Conservation (phyloP, 768 basidiomycete genomes). For the Termitomyces sp. region DNA sequence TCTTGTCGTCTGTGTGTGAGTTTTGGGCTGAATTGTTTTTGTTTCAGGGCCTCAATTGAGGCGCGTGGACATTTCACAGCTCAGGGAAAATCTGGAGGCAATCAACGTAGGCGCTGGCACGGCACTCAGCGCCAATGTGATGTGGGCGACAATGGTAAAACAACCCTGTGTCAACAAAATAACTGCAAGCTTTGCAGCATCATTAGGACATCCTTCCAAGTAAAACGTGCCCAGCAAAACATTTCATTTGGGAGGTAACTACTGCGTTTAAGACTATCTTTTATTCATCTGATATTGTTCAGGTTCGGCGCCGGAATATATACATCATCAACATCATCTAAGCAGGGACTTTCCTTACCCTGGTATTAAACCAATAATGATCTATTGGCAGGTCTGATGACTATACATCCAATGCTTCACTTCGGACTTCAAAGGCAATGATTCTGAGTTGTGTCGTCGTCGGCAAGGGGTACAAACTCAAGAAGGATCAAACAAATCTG, state of each 20-base stretch:
- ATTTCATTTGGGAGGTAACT: constrained; percentile 60
- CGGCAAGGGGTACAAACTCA: constrained; percentile 65
- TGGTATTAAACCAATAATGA: constrained; percentile 40
- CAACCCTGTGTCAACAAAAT: constrained; percentile 46
- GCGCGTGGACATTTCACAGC: constrained; percentile 31
- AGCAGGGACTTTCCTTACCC: constrained; percentile 30
- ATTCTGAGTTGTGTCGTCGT: constrained; percentile 74
- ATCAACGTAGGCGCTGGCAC: constrained; percentile 74
- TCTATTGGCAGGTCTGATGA: not conserved
- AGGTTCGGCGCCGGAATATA: constrained; percentile 73
- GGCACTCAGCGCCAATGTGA: constrained; percentile 65
- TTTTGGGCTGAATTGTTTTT: not conserved
- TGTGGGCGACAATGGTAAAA: constrained; percentile 58
- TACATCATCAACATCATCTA: constrained; percentile 77
- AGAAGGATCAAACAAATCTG: constrained; percentile 50
- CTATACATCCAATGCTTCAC: not conserved
- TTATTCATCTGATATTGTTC: constrained; percentile 7
- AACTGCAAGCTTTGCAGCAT: constrained; percentile 64
- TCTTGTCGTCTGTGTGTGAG: not conserved
- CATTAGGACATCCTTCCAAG: constrained; percentile 58
- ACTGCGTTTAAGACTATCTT: not conserved
- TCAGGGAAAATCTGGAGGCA: constrained; percentile 55
- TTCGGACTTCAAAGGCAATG: not conserved
- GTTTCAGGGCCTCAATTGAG: constrained; percentile 51
- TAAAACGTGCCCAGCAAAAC: constrained; percentile 52